Evolutionary conservation across 345 rosid genomes (phyloP), one percentile per base, ranked within the genome.

Genomic region (Mallotus nudiflorus): DNA sequence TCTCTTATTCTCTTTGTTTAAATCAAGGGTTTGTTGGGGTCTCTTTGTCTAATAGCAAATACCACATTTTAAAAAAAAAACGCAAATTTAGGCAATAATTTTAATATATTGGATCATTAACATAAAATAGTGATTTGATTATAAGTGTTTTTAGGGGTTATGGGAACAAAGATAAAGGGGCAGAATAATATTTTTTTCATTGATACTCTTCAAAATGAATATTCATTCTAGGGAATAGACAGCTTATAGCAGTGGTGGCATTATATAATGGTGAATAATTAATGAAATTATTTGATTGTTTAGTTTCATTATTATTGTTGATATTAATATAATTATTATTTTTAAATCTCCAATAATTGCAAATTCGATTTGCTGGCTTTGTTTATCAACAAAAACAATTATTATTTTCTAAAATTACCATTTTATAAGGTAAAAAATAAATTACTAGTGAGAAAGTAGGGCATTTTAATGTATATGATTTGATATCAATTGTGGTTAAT

Each of bases 21-120:
- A 66, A 50, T 50, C 59, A 35, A 33, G 20, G 53, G 65, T 57
- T 69, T 58, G 65, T 69, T 69, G 45, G 65, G 28, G 53, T 69
- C 45, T 57, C 54, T 69, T 45, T 69, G 65, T 69, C 65, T 45
- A 35, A 22, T 52, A 33, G 63, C 59, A 57, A 6, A 31, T 50
- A 12, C 2, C 16, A 50, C 44, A 33, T n/a, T 7, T 9, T 39
- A 62, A 14, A 28, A 57, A 33, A 33, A 33, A 3, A 40, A 56
- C 31, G 51, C 73, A 14, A 48, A 25, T 29, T 28, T 29, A 44
- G 1, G 42, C 2, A 0, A n/a, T 27, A 13, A 33, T 68, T 27
- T n/a, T 15, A 57, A 42, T 8, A 57, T 45, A 48, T 46, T 58
- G 13, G 59, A 59, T 22, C 16, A 48, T 48, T 45, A 45, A 64